Conservation (phyloP, 495 filamentous ascomycete genomes). For the Bathelium albidoporum region DNA sequence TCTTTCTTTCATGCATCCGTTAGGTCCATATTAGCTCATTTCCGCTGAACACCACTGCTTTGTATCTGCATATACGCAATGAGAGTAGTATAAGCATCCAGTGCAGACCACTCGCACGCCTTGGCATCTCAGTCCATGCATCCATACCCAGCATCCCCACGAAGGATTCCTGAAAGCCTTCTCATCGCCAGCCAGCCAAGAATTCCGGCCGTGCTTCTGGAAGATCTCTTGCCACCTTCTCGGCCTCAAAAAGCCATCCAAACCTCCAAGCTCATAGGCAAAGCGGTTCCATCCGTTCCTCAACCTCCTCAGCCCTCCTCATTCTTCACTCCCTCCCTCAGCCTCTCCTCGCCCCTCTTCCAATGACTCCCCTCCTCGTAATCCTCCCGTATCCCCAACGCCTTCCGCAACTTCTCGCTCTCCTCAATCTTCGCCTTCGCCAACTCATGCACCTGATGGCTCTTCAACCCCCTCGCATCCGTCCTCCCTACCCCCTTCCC, state of each 20-base stretch:
- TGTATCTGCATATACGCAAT: no score
- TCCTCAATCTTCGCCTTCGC: constrained; percentile 95
- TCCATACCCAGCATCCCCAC: no score
- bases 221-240: not conserved
- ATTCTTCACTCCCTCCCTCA: constrained; percentile 45
- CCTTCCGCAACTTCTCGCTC: constrained; percentile 78
- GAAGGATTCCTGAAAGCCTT: no score
- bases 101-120: no score
- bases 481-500: constrained; percentile 42
- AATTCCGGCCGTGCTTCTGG: no score
- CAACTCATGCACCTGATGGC: constrained; percentile 91
- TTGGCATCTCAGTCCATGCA: no score
- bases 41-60: no score
- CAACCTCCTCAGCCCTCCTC: constrained; percentile 31
- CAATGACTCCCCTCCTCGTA: constrained; percentile 78
- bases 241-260: not conserved
- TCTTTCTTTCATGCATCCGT: no score
- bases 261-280: not conserved
- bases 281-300: constrained; percentile 11
- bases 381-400: constrained; percentile 78
- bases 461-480: constrained; percentile 55
- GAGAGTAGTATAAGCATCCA: no score
- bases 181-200: no score
- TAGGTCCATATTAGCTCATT: no score
- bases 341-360: constrained; percentile 60